Evolutionary conservation across 805 yeast genomes (phyloP).

Genomic region (Cyberlindnera mycetangii): DNA sequence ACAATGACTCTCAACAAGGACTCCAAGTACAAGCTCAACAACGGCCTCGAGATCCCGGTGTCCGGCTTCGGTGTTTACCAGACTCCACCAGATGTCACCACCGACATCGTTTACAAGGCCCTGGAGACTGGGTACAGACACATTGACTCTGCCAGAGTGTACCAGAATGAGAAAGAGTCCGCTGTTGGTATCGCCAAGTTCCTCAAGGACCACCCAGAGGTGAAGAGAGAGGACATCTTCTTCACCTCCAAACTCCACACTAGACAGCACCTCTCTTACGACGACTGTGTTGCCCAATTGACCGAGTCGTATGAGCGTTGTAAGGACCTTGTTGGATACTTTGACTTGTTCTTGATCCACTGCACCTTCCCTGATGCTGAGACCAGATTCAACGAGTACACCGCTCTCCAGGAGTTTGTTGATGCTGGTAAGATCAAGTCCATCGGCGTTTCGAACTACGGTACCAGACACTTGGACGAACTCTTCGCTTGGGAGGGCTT

Average conservation of each 20-base stretch:
- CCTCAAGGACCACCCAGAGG: constrained; percentile 20
- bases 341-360: constrained; percentile 69
- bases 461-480: constrained; percentile 60
- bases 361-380: constrained; percentile 52
- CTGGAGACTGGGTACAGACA: constrained; percentile 27
- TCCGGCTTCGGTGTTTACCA: constrained; percentile 27
- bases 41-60: constrained; percentile 23
- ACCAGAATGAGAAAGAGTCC: constrained; percentile 22
- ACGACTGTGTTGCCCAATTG: constrained; percentile 35
- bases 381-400: constrained; percentile 59
- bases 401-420: constrained; percentile 72
- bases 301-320: constrained; percentile 50
- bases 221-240: constrained; percentile 24
- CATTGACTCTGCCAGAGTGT: constrained; percentile 23
- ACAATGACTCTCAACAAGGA: constrained; percentile 15
- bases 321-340: constrained; percentile 49
- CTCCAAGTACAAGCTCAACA: constrained; percentile 19
- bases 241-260: constrained; percentile 24
- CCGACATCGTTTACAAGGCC: constrained; percentile 21
- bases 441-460: constrained; percentile 79
- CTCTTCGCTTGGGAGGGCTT: constrained; percentile 55
- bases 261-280: constrained; percentile 12
- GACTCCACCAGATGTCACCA: constrained; percentile 23
- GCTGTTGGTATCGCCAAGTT: constrained; percentile 23
- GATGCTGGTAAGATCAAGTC: constrained; percentile 56